These are phyloP conservation scores for Acanthamoeba castellanii DNA, from an alignment of 208 protist genomes.

Conservation along the genomic window DNA sequence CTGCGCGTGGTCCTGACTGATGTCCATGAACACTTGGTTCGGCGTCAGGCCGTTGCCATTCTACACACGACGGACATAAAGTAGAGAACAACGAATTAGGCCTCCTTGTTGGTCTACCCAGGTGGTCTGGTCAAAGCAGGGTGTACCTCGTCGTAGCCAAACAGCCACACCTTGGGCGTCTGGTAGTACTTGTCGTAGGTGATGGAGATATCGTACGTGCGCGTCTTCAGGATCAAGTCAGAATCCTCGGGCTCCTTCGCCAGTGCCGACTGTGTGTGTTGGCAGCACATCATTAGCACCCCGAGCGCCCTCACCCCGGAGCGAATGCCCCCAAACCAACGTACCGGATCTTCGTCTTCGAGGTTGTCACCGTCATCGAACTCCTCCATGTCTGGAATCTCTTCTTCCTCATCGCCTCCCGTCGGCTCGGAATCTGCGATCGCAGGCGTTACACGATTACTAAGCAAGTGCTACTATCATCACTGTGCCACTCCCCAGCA, in stretches of 20 bases:
- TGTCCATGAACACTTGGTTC: constrained; percentile 97
- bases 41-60: constrained; percentile 89
- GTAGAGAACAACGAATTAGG: background rate
- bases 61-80: background rate
- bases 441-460: background rate
- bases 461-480: no score
- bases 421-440: background rate
- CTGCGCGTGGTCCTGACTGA: constrained; percentile 96
- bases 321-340: background rate
- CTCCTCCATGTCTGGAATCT: constrained; percentile 89
- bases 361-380: constrained; percentile 80
- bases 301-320: no score
- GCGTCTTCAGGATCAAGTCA: constrained; percentile 86
- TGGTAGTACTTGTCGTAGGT: constrained; percentile 98
- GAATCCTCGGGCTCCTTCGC: constrained; percentile 10
- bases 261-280: constrained; percentile 25
- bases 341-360: constrained; percentile 83
- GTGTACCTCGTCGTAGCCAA: constrained; percentile 94
- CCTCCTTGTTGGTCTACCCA: constrained; percentile 71
- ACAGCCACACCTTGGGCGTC: constrained; percentile 96
- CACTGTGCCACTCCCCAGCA: no score
- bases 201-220: constrained; percentile 97
- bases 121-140: background rate
- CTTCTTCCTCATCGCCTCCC: constrained; percentile 80
- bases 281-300: background rate